Evolutionary conservation across 1,284 basidiomycete species (phyloP).

Genomic region (Mixia osmundae): DNA sequence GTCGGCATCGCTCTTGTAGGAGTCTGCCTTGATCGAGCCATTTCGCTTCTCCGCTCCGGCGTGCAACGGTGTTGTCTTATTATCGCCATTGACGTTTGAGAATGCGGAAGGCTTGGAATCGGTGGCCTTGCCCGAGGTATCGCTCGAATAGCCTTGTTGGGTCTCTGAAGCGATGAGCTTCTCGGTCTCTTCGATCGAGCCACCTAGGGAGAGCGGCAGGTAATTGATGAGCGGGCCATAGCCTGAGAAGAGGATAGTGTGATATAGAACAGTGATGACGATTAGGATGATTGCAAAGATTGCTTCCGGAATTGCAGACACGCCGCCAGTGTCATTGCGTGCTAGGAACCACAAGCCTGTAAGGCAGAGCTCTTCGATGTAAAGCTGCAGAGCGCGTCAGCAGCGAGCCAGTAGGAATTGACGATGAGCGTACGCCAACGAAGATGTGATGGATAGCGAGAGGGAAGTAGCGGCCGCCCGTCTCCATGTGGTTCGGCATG

Average conservation of each 20-base stretch:
- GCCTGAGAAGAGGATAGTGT: conserved; percentile 13
- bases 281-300: conserved; percentile 57
- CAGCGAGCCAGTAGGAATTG: background rate
- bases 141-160: too few species aligned
- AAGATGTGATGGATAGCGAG: conserved; percentile 81
- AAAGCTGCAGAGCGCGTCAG: conserved; percentile 21
- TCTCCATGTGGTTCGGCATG: conserved; percentile 47
- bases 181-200: background rate
- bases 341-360: conserved; percentile 50
- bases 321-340: conserved; percentile 29
- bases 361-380: conserved; percentile 55
- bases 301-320: conserved; percentile 37
- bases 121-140: too few species aligned
- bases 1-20: too few species aligned
- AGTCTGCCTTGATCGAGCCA: too few species aligned
- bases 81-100: too few species aligned
- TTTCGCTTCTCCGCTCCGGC: too few species aligned
- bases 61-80: too few species aligned
- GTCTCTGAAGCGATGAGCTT: too few species aligned
- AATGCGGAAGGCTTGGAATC: too few species aligned
- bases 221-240: conserved; percentile 1
- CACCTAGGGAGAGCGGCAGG: conserved; percentile 1
- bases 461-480: conserved; percentile 86
- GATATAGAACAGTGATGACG: conserved; percentile 32
- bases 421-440: conserved; percentile 37